Evolutionary conservation across 1,139 yeast genomes (phyloP).

Genomic region (Hemisphaericaspora xylanilytica): DNA sequence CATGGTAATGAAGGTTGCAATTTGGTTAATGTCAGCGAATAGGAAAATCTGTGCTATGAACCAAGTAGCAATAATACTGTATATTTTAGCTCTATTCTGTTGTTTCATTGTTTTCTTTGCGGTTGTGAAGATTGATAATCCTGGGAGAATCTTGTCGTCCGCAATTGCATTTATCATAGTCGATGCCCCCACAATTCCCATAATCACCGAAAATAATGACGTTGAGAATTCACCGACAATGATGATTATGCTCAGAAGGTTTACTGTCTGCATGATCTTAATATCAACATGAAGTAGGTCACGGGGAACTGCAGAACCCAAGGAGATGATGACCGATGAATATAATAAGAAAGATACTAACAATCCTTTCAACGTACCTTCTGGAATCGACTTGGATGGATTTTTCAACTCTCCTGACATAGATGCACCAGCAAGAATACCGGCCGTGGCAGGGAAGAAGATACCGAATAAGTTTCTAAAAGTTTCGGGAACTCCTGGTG

Average conservation of each 20-base stretch:
- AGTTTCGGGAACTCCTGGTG: constrained; percentile 57
- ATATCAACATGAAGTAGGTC: constrained; percentile 71
- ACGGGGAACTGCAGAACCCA: constrained; percentile 81
- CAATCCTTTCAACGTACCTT: constrained; percentile 84
- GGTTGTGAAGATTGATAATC: constrained; percentile 57
- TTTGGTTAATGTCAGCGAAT: constrained; percentile 86
- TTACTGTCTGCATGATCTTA: constrained; percentile 80
- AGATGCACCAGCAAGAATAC: constrained; percentile 97
- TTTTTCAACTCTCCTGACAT: constrained; percentile 93
- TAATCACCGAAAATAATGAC: constrained; percentile 84
- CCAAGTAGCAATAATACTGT: constrained; percentile 68
- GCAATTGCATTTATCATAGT: constrained; percentile 88
- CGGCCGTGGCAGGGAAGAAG: constrained; percentile 97
- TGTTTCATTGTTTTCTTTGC: constrained; percentile 35
- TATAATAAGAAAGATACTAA: constrained; percentile 72
- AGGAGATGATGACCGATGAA: constrained; percentile 68
- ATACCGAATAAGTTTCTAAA: constrained; percentile 88
- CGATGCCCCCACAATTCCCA: constrained; percentile 95
- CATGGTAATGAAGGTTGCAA: constrained; percentile 95
- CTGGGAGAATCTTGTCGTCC: constrained; percentile 80
- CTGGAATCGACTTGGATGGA: constrained; percentile 87
- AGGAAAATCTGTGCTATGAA: constrained; percentile 76
- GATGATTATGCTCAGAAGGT: constrained; percentile 64
- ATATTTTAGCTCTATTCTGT: constrained; percentile 53
- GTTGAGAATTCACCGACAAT: constrained; percentile 90